These are phyloP conservation scores for Wickerhamomyces strasburgensis DNA, from an alignment of 805 yeast genomes.

Conservation along the genomic window DNA sequence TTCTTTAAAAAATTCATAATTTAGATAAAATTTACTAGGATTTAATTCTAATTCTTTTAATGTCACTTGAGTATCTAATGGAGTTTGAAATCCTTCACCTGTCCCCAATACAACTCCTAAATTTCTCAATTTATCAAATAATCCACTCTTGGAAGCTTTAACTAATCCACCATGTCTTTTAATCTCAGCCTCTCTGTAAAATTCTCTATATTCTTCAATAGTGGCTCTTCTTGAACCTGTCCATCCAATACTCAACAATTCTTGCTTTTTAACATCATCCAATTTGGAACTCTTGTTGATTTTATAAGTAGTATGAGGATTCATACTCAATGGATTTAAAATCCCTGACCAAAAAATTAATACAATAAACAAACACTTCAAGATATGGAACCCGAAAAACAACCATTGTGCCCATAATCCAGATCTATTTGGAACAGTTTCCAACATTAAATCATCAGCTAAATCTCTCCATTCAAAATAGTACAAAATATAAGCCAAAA, in stretches of 20 bases:
- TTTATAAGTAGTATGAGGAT: slow-evolving; percentile 30
- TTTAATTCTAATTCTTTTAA: slow-evolving; percentile 35
- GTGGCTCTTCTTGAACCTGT: slow-evolving; percentile 82
- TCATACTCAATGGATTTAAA: slow-evolving; percentile 66
- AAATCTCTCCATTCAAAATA: slow-evolving; percentile 35
- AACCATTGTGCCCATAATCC: slow-evolving; percentile 49
- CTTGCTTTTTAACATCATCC: slow-evolving; percentile 30
- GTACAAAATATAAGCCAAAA: slow-evolving; percentile 25
- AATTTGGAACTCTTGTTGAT: slow-evolving; percentile 31
- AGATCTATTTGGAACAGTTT: slow-evolving; percentile 37
- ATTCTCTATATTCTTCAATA: slow-evolving; percentile 63
- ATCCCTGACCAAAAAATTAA: slow-evolving; percentile 62
- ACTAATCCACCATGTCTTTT: slow-evolving; percentile 70
- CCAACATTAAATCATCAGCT: slow-evolving; percentile 45
- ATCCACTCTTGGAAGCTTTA: slow-evolving; percentile 69
- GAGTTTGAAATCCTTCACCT: slow-evolving; percentile 79
- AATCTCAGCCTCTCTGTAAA: slow-evolving; percentile 59
- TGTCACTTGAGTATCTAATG: slow-evolving; percentile 33
- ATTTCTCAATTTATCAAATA: slow-evolving; percentile 50
- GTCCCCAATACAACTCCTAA: slow-evolving; percentile 59
- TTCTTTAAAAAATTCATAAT: slow-evolving; percentile 50
- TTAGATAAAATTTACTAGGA: slow-evolving; percentile 45
- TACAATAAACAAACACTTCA: slow-evolving; percentile 56
- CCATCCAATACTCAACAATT: slow-evolving; percentile 77
- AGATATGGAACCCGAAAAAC: slow-evolving; percentile 67